phyloP scores from a whole-genome alignment of 768 basidiomycete species.

The Amanita rimosa region DNA sequence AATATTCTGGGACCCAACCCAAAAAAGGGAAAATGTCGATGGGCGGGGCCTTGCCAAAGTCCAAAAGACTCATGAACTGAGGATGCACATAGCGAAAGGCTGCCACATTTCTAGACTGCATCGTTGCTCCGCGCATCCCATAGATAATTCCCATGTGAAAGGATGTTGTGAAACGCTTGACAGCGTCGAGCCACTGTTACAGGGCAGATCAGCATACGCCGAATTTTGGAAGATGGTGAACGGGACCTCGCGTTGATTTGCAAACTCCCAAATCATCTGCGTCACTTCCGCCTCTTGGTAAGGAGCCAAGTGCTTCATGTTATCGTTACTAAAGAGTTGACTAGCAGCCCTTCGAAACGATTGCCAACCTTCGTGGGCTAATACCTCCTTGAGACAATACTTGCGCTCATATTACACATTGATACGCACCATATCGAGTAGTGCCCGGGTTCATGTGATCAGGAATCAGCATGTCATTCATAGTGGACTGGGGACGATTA shows the following conservation, averaged over 20 bases:
- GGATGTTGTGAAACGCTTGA: constrained; percentile 20
- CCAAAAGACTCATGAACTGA: constrained; percentile 15
- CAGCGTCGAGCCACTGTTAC: constrained; percentile 18
- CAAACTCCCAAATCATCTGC: constrained; percentile 9
- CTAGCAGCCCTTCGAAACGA: constrained; percentile 10
- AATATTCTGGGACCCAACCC: constrained; percentile 20
- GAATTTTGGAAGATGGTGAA: background rate
- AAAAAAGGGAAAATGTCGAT: constrained; percentile 23
- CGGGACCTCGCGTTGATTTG: constrained; percentile 9
- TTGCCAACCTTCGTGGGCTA: constrained; percentile 12
- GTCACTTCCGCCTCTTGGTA: constrained; percentile 14
- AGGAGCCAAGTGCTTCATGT: constrained; percentile 8
- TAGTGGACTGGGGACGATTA: constrained; percentile 11
- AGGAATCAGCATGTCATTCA: constrained; percentile 11
- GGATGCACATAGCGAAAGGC: constrained; percentile 17
- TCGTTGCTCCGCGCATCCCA: constrained; percentile 16
- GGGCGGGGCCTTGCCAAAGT: constrained; percentile 22
- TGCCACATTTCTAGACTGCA: constrained; percentile 13
- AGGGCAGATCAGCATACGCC: background rate
- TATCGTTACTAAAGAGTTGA: constrained; percentile 9
- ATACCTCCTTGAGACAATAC: background rate
- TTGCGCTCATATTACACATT: no score
- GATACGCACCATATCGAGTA: constrained; percentile 6
- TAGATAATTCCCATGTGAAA: constrained; percentile 19
- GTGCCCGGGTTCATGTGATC: constrained; percentile 12